These are phyloP conservation scores for Picochlorum sp. DNA, from an alignment of 139 green algal genomes.

Conservation along the genomic window DNA sequence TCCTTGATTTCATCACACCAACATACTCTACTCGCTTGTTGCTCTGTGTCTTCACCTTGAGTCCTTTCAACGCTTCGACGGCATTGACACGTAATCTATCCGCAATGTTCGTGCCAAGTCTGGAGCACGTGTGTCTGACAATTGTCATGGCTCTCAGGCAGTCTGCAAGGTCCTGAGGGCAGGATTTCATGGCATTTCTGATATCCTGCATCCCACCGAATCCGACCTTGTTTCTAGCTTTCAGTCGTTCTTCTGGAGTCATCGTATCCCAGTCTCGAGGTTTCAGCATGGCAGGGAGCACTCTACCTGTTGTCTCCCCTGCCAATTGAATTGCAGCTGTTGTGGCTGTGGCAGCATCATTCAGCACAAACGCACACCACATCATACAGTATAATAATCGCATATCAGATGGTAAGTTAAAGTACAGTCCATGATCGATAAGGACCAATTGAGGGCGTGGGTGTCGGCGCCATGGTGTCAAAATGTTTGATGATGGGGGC, in stretches of 20 bases:
- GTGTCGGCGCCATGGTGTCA: conserved; percentile 23
- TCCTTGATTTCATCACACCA: background rate
- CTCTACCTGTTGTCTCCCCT: conserved; percentile 36
- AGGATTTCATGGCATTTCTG: conserved; percentile 36
- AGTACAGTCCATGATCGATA: conserved; percentile 79
- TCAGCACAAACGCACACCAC: conserved; percentile 26
- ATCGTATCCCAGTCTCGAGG: conserved; percentile 34
- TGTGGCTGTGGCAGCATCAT: conserved; percentile 7
- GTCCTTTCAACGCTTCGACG: conserved; percentile 24
- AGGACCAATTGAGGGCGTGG: conserved; percentile 68
- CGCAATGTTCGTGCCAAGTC: conserved; percentile 30
- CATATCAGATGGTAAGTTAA: conserved; percentile 43
- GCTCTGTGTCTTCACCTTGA: conserved; percentile 4
- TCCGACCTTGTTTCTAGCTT: conserved; percentile 27
- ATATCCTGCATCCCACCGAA: conserved; percentile 48
- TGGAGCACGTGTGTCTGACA: conserved; percentile 27
- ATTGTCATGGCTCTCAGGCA: conserved; percentile 41
- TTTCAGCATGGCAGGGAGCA: conserved; percentile 59
- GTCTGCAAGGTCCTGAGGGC: conserved; percentile 43
- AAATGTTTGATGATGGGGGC: conserved; percentile 9
- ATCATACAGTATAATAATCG: conserved; percentile 63
- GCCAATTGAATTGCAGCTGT: conserved; percentile 30
- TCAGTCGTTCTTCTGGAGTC: conserved; percentile 8
- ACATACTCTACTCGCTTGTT: background rate
- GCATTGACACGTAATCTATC: conserved; percentile 52